phyloP scores from a whole-genome alignment of 73 alveolate genomes.

The Paramecium caudatum region DNA sequence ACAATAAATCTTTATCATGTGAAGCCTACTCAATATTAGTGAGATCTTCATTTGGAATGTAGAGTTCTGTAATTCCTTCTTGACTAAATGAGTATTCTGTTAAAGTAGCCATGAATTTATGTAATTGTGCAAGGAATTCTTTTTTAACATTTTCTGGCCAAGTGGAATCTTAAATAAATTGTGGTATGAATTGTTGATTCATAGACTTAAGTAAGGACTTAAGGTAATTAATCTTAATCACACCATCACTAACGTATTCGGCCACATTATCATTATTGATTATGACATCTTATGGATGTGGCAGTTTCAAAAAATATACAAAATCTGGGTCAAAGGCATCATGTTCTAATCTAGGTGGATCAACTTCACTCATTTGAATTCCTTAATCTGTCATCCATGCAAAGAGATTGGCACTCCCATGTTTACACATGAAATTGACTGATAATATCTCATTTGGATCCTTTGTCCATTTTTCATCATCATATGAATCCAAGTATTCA shows the following conservation, averaged over 20 bases:
- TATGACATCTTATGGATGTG: slow-evolving; percentile 85
- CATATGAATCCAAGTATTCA: slow-evolving; percentile 56
- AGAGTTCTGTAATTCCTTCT: slow-evolving; percentile 94
- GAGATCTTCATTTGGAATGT: slow-evolving; percentile 98
- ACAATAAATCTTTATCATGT: slow-evolving; percentile 97
- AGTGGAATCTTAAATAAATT: slow-evolving; percentile 86
- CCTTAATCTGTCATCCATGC: slow-evolving; percentile 79
- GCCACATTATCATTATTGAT: slow-evolving; percentile 86
- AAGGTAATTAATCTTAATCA: slow-evolving; percentile 93
- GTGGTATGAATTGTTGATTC: slow-evolving; percentile 93
- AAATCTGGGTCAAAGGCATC: slow-evolving; percentile 88
- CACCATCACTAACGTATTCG: slow-evolving; percentile 88
- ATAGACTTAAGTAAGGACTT: slow-evolving; percentile 94
- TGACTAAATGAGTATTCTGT: slow-evolving; percentile 95
- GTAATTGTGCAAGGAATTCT: slow-evolving; percentile 97
- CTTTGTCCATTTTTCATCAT: slow-evolving; percentile 43
- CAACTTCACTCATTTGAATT: slow-evolving; percentile 70
- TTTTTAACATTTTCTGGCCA: slow-evolving; percentile 99
- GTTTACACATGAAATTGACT: slow-evolving; percentile 32
- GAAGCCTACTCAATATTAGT: slow-evolving; percentile 96
- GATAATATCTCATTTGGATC: slow-evolving; percentile 58
- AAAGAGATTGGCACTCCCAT: slow-evolving; percentile 9
- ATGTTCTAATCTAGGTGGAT: slow-evolving; percentile 81
- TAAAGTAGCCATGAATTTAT: slow-evolving; percentile 96
- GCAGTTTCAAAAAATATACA: slow-evolving; percentile 92